These are phyloP conservation scores for Leccinum olivaceoglutinosum DNA, from an alignment of 1,284 basidiomycete species.

Conservation along the genomic window DNA sequence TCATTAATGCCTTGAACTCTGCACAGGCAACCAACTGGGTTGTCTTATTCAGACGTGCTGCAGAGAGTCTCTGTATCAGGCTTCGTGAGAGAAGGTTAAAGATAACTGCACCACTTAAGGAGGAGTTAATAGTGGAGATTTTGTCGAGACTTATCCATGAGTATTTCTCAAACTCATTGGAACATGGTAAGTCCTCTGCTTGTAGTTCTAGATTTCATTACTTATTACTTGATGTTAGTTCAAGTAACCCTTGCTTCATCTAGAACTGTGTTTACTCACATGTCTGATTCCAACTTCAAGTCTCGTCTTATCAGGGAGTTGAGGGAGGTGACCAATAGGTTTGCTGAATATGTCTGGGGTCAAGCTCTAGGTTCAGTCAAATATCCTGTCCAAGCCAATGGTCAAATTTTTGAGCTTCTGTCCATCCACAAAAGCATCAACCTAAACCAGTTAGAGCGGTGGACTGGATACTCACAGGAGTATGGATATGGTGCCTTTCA, in stretches of 20 bases:
- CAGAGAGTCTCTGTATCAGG: background rate
- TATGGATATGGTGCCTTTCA: background rate
- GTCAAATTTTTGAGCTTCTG: background rate
- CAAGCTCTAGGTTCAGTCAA: background rate
- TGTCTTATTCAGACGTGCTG: background rate
- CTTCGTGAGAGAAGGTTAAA: background rate
- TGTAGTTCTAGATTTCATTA: background rate
- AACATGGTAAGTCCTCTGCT: background rate
- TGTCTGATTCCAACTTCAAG: background rate
- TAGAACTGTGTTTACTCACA: background rate
- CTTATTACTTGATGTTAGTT: background rate
- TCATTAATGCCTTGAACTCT: background rate
- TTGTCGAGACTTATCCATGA: background rate
- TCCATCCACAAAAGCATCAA: background rate
- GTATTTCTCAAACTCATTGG: background rate
- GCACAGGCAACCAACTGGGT: background rate
- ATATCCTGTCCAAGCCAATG: background rate
- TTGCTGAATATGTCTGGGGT: background rate
- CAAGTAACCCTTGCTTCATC: background rate
- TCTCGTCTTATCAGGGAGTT: background rate
- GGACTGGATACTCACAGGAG: background rate
- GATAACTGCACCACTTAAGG: background rate
- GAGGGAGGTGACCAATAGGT: background rate
- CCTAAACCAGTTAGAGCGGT: background rate
- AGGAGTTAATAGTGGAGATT: background rate